A percentile compares a stretch with the other conserved stretches of the same genome.
These are phyloP conservation scores for Ilyonectria robusta DNA, from an alignment of 2,329 filamentous ascomycete species.

Conservation along the genomic window DNA sequence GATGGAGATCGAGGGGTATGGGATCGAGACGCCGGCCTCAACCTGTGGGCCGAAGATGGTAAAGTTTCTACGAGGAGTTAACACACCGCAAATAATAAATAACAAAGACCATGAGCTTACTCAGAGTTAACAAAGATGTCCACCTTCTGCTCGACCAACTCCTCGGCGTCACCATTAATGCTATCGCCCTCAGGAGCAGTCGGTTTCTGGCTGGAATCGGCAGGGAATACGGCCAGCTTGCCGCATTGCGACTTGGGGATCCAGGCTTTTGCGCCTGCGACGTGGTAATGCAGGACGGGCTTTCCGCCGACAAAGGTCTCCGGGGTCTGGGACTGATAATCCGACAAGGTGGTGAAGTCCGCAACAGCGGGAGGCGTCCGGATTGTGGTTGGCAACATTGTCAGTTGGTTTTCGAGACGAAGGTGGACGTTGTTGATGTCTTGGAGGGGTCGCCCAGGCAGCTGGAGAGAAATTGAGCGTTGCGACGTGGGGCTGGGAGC, in stretches of 20 bases:
- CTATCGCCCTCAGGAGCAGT: slow-evolving; percentile 42
- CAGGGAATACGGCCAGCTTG: slow-evolving; percentile 67
- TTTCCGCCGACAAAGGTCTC: slow-evolving; percentile 79
- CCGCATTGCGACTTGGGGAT: slow-evolving; percentile 69
- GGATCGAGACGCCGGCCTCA: slow-evolving; percentile 75
- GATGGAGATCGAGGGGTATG: slow-evolving; percentile 81
- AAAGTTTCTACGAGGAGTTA: slow-evolving; percentile 57
- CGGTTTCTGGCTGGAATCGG: slow-evolving; percentile 52
- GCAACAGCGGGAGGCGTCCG: slow-evolving; percentile 67
- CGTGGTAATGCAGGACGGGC: slow-evolving; percentile 78
- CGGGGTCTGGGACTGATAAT: slow-evolving; percentile 82
- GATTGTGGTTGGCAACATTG: slow-evolving; percentile 68
- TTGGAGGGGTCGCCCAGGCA: slow-evolving; percentile 42
- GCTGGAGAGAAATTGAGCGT: slow-evolving; percentile 40
- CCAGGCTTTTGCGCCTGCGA: slow-evolving; percentile 69
- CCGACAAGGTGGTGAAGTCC: slow-evolving; percentile 75
- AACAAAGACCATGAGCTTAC: slow-evolving; percentile 54
- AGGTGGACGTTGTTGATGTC: slow-evolving; percentile 19
- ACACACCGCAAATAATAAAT: neutral
- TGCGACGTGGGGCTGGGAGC: slow-evolving; percentile 36
- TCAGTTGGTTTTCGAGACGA: slow-evolving; percentile 7
- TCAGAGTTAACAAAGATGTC: slow-evolving; percentile 73
- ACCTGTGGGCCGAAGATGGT: slow-evolving; percentile 74
- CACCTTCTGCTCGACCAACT: slow-evolving; percentile 62
- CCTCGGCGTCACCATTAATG: slow-evolving; percentile 52